phyloP scores from a whole-genome alignment of 306 rosid species.

The Malus orientalis region DNA sequence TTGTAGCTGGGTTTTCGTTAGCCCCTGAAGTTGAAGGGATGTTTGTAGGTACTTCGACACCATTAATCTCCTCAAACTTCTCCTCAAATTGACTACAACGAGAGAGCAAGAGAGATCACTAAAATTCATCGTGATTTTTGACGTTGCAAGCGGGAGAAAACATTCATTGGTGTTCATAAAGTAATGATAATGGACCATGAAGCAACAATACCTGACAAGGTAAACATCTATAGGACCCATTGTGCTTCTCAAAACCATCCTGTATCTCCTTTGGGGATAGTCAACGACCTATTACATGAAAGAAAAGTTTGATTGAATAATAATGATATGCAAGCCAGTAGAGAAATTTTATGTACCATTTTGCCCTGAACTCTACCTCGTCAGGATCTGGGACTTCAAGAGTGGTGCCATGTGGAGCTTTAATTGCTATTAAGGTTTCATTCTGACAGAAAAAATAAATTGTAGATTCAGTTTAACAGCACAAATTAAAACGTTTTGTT shows the following conservation, averaged over 20 bases:
- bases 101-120: slow-evolving; percentile 10
- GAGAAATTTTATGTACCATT: neutral
- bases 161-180: slow-evolving; percentile 4
- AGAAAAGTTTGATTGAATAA: slow-evolving; percentile 26
- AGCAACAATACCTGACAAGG: slow-evolving; percentile 75
- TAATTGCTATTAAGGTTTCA: slow-evolving; percentile 94
- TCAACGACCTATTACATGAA: slow-evolving; percentile 65
- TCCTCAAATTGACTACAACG: slow-evolving; percentile 86
- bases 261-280: slow-evolving; percentile 91
- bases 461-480: slow-evolving; percentile 4
- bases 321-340: slow-evolving; percentile 3
- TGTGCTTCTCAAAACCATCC: slow-evolving; percentile 89
- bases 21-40: slow-evolving; percentile 54
- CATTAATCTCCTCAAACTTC: slow-evolving; percentile 84
- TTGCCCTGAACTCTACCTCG: slow-evolving; percentile 54
- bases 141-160: slow-evolving; percentile 2
- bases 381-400: slow-evolving; percentile 98
- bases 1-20: slow-evolving; percentile 34
- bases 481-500: neutral
- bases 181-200: slow-evolving; percentile 7
- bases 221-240: slow-evolving; percentile 98
- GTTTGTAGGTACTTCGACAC: slow-evolving; percentile 46
- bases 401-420: slow-evolving; percentile 97
- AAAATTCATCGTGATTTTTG: slow-evolving; percentile 6
- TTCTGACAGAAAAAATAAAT: slow-evolving; percentile 46